A percentile compares a stretch with the other conserved stretches of the same genome.
phyloP scores from a whole-genome alignment of 2,329 filamentous ascomycete genomes.

The Aspergillus uvarum region DNA sequence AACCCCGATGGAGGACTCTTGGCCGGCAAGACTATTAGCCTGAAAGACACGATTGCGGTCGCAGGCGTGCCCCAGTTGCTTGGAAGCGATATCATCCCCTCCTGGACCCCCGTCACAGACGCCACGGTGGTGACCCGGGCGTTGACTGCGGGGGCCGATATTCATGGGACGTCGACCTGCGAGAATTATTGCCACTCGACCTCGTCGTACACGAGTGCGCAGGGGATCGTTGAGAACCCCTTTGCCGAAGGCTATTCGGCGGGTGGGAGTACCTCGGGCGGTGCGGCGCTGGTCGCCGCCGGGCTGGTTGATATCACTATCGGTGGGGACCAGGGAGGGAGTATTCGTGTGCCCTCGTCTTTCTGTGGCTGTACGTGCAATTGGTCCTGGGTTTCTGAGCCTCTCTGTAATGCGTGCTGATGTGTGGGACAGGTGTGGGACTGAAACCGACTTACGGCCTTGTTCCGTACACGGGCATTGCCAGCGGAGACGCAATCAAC shows the following conservation, averaged over 20 bases:
- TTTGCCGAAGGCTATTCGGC: slow-evolving; percentile 30
- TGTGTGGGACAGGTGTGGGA: slow-evolving; percentile 35
- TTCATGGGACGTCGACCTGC: slow-evolving; percentile 54
- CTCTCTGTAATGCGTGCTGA: background rate
- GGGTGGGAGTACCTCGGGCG: slow-evolving; percentile 32
- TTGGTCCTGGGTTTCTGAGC: background rate
- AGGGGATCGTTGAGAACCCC: slow-evolving; percentile 31
- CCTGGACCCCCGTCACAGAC: slow-evolving; percentile 55
- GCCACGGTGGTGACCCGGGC: slow-evolving; percentile 55
- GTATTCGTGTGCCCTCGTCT: slow-evolving; percentile 42
- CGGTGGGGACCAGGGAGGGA: slow-evolving; percentile 36
- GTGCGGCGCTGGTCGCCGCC: slow-evolving; percentile 27
- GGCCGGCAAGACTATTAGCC: slow-evolving; percentile 49
- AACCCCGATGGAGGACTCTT: slow-evolving; percentile 28
- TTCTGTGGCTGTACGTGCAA: slow-evolving; percentile 37
- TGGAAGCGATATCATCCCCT: slow-evolving; percentile 51
- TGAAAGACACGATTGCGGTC: slow-evolving; percentile 58
- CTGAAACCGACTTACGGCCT: slow-evolving; percentile 55
- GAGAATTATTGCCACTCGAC: slow-evolving; percentile 52
- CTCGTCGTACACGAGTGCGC: slow-evolving; percentile 30
- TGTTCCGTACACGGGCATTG: slow-evolving; percentile 53
- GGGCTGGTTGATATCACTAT: slow-evolving; percentile 32
- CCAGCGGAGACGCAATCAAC: slow-evolving; percentile 51
- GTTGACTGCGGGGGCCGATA: slow-evolving; percentile 52
- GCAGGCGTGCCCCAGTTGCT: slow-evolving; percentile 55